Conservation (phyloP, 1,284 basidiomycete genomes). For the Ganoderma resinaceum region DNA sequence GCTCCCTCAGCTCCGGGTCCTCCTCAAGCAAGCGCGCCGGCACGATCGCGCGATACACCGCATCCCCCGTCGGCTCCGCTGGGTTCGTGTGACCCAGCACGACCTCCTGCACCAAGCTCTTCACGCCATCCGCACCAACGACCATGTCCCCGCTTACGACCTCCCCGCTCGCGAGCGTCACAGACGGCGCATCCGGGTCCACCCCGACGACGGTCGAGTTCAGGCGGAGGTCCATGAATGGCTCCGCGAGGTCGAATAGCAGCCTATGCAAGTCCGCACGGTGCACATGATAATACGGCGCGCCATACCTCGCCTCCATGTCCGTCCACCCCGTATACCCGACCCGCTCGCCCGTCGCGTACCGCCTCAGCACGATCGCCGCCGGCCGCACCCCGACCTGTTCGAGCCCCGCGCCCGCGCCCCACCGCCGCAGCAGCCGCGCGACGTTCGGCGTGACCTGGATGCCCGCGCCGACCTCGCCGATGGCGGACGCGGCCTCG, state of each 20-base stretch:
- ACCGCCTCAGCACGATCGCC: constrained; percentile 50
- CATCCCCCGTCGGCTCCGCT: constrained; percentile 59
- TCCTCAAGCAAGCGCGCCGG: constrained; percentile 52
- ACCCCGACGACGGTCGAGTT: constrained; percentile 51
- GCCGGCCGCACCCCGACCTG: constrained; percentile 48
- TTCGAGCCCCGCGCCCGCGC: constrained; percentile 45
- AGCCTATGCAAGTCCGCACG: constrained; percentile 64
- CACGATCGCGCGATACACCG: constrained; percentile 56
- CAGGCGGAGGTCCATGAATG: constrained; percentile 52
- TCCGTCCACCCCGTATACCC: constrained; percentile 50
- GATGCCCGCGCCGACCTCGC: constrained; percentile 59
- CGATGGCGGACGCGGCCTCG: constrained; percentile 50
- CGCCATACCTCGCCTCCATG: constrained; percentile 47
- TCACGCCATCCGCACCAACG: constrained; percentile 54
- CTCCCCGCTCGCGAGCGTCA: constrained; percentile 49
- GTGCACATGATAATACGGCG: constrained; percentile 59
- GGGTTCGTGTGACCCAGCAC: constrained; percentile 45
- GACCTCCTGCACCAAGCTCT: constrained; percentile 58
- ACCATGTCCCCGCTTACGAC: constrained; percentile 49
- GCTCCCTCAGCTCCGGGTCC: constrained; percentile 56
- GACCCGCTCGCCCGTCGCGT: constrained; percentile 49
- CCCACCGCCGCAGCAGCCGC: constrained; percentile 51
- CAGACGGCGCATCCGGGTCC: constrained; percentile 44
- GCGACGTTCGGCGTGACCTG: constrained; percentile 56
- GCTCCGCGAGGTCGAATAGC: constrained; percentile 54